Conservation (phyloP, 179 eudicot species). For the Actinidia arguta region DNA sequence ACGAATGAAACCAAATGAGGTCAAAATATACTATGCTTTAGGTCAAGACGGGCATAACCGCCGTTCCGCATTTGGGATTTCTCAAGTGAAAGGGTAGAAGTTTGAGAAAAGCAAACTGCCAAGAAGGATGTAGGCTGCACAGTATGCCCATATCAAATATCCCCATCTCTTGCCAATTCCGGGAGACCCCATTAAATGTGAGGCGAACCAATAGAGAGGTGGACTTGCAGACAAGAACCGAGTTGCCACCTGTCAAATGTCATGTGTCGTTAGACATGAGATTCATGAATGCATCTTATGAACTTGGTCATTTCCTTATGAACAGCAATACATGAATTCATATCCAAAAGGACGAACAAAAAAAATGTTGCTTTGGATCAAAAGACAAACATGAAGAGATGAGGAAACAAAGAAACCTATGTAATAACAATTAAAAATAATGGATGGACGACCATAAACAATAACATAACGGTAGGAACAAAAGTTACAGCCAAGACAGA, state of each 20-base stretch:
- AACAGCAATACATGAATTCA: background rate
- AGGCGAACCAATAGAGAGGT: constrained; percentile 90
- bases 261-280: background rate
- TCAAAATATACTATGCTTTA: no score
- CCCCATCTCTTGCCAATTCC: constrained; percentile 59
- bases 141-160: constrained; percentile 71
- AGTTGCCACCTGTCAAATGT: constrained; percentile 77
- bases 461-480: background rate
- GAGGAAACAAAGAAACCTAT: background rate
- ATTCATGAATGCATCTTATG: background rate
- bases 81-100: constrained; percentile 41
- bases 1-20: background rate
- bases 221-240: constrained; percentile 94
- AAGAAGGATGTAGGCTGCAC: constrained; percentile 75
- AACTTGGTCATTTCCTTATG: background rate
- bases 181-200: constrained; percentile 54
- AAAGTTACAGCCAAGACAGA: constrained; percentile 2
- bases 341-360: background rate
- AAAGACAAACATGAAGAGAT: background rate
- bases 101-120: constrained; percentile 82
- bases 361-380: background rate
- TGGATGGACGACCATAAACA: background rate
- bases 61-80: background rate
- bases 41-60: no score
- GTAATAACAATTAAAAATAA: background rate